phyloP scores from a whole-genome alignment of 1,139 yeast species.

The Geotrichum aggregatum region DNA sequence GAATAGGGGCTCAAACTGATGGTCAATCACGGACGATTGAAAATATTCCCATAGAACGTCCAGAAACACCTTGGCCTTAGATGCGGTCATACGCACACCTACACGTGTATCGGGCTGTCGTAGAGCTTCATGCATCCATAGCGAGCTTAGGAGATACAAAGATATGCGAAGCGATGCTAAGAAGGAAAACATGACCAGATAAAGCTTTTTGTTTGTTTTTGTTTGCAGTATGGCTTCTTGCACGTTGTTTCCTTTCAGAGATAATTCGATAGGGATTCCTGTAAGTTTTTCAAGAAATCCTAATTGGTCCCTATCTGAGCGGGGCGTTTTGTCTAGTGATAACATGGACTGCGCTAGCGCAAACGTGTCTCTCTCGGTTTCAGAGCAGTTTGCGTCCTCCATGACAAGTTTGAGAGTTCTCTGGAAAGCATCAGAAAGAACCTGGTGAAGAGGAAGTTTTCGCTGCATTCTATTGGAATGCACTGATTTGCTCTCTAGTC shows the following conservation, averaged over 20 bases:
- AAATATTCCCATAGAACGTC: conserved; percentile 29
- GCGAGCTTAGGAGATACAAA: conserved; percentile 17
- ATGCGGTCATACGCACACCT: background rate
- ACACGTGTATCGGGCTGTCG: background rate
- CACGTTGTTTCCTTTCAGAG: conserved; percentile 8
- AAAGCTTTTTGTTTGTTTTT: conserved; percentile 22
- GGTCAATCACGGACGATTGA: conserved; percentile 26
- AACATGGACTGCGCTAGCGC: conserved; percentile 6
- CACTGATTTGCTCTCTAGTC: background rate
- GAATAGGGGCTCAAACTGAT: conserved; percentile 17
- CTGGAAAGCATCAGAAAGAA: conserved; percentile 7
- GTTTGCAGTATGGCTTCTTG: conserved; percentile 21
- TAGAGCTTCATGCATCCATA: conserved; percentile 20
- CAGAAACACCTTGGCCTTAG: conserved; percentile 8
- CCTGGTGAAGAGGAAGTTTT: conserved; percentile 13
- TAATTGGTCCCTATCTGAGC: background rate
- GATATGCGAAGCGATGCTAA: conserved; percentile 24
- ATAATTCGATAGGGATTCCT: conserved; percentile 4
- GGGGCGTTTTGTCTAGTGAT: background rate
- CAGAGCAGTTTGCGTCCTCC: conserved; percentile 7
- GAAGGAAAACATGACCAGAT: conserved; percentile 27
- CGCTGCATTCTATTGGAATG: background rate
- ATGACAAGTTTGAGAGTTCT: background rate
- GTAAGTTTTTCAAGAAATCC: conserved; percentile 4
- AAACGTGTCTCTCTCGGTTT: background rate